Base-by-base conservation (phyloP, 2,329 filamentous ascomycete species). In the Colletotrichum higginsianum region DNA sequence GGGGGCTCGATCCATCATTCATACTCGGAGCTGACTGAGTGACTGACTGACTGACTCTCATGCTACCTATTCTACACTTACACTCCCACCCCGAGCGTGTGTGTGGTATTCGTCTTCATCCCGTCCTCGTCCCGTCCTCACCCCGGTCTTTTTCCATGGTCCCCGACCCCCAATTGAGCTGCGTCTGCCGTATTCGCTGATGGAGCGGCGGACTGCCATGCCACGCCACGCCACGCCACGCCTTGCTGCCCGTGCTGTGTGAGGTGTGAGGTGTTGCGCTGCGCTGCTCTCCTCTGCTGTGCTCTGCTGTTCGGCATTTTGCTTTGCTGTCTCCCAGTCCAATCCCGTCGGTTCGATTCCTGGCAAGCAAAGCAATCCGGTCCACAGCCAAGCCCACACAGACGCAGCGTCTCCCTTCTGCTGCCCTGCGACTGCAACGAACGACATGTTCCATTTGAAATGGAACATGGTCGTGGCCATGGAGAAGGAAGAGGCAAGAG, bases 391-490 rank as follows among this genome's bases (percentile, higher is more conserved):
- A 60, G 23, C 42, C 44, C 58, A 61, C 44, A 47, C 42, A 26
- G 42, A 23, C 56, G 35, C 30, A 44, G n/a, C 21, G 23, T 15
- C 44, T 50, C 30, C 57, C 63, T 49, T 47, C 47, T 55, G 40
- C 26, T 61, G 40, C n/a, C 42, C 58, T 42, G 30, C 30, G 30
- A 30, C 40, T 63, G 66, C n/a, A 50, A 50, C 30, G 58, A 63
- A 50, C 53, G 42, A 57, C 50, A 62, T 49, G 49, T 49, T 30
- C 38, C 56, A 21, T 38, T 56, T 18, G 44, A 63, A 42, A 53
- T 65, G 66, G 58, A 52, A 68, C 58, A 47, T 53, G 61, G 53
- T 26, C 55, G 40, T 47, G 66, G 58, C 23, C 66, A 57, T 68
- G 52, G 64, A 40, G 26, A 56, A 38, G 42, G 42, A 21, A 23